Evolutionary conservation across 2,329 filamentous ascomycete species (phyloP).

Genomic region (Neophaeococcomyces aloes): DNA sequence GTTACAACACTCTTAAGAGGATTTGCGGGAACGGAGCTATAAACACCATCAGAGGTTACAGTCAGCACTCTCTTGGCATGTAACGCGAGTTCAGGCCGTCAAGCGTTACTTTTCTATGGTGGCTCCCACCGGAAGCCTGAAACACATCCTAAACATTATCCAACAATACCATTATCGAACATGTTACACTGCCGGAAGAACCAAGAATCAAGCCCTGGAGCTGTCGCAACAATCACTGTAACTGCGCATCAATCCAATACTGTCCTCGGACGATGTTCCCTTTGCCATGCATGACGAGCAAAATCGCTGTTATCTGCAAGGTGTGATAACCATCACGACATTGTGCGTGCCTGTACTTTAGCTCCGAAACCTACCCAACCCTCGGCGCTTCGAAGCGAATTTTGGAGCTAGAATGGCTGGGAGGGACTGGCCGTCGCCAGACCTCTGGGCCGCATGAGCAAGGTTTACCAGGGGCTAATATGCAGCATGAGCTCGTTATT

Average conservation of each 20-base stretch:
- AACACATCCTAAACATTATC: conserved; percentile 3
- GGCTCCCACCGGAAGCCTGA: background rate
- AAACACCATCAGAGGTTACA: background rate
- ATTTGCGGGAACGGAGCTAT: background rate
- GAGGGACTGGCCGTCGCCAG: background rate
- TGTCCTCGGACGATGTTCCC: too few species aligned
- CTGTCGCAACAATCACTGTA: too few species aligned
- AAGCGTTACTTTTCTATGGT: too few species aligned
- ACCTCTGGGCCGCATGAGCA: background rate
- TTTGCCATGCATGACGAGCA: too few species aligned
- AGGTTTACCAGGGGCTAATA: conserved; percentile 3
- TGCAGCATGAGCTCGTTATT: background rate
- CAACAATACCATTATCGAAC: background rate
- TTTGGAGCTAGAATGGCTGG: conserved; percentile 4
- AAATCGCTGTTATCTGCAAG: background rate
- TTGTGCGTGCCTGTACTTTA: background rate
- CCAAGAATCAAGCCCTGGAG: too few species aligned
- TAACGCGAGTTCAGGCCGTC: background rate
- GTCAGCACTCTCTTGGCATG: background rate
- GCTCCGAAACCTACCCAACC: background rate
- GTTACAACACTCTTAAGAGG: background rate
- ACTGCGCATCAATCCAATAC: too few species aligned
- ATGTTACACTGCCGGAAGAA: too few species aligned
- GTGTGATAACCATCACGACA: conserved; percentile 2
- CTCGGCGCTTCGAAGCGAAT: conserved; percentile 4